These are phyloP conservation scores for Hanseniaspora lachancei DNA, from an alignment of 805 yeast genomes.

Conservation along the genomic window DNA sequence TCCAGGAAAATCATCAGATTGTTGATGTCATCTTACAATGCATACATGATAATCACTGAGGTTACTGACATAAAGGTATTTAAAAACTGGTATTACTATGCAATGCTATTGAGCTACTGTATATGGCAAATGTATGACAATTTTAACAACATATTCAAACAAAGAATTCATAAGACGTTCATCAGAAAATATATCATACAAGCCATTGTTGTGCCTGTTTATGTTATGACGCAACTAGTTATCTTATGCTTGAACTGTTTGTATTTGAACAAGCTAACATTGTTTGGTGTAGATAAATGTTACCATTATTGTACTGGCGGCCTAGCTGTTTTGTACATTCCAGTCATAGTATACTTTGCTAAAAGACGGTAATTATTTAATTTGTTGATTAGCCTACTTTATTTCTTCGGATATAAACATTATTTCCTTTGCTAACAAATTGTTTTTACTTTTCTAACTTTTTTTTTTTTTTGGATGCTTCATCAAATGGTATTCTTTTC, in stretches of 20 bases:
- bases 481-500: background rate
- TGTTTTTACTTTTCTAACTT: background rate
- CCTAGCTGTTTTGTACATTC: background rate
- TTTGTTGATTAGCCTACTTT: no score
- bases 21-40: background rate
- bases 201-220: background rate
- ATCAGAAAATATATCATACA: background rate
- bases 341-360: background rate
- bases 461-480: background rate
- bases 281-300: background rate
- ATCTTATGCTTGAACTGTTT: background rate
- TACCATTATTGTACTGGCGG: background rate
- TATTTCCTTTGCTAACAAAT: background rate
- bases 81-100: slow-evolving; percentile 11
- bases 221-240: background rate
- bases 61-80: background rate
- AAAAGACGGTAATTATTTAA: background rate
- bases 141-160: slow-evolving; percentile 3
- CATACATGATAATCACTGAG: background rate
- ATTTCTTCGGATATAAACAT: background rate
- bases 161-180: background rate
- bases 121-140: slow-evolving; percentile 12
- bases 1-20: background rate
- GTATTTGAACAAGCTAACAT: background rate
- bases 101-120: slow-evolving; percentile 1